Conservation (phyloP, 495 filamentous ascomycete genomes). For the Daldinia concentrica region DNA sequence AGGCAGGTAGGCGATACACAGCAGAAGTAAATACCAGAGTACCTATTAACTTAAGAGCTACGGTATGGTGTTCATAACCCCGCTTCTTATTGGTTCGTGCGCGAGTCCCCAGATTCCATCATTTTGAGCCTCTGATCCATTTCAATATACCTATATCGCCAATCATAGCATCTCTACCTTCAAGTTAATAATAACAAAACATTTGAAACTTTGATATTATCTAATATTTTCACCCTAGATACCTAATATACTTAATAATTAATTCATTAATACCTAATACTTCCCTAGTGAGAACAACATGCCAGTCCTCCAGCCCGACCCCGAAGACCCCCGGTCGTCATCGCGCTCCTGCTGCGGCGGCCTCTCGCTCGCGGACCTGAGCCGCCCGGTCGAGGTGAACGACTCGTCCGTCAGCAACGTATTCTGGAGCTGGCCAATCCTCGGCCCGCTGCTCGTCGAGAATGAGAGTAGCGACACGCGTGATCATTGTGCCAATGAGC, state of each 20-base stretch:
- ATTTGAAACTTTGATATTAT: neutral
- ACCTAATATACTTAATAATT: neutral
- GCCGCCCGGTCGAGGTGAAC: constrained; percentile 35
- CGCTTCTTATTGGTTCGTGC: neutral
- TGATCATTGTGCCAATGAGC: constrained; percentile 80
- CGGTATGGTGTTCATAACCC: neutral
- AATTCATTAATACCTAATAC: too few species aligned
- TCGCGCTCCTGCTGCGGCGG: constrained; percentile 30
- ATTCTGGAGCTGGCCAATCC: constrained; percentile 75
- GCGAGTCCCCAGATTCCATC: constrained; percentile 5
- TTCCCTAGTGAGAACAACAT: neutral
- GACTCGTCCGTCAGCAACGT: constrained; percentile 44
- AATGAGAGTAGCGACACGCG: constrained; percentile 89
- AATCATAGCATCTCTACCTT: neutral
- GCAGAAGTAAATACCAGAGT: too few species aligned
- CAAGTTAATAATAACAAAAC: neutral
- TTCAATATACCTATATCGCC: constrained; percentile 1
- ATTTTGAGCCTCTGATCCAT: constrained; percentile 24
- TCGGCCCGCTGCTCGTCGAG: constrained; percentile 86
- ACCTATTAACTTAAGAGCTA: neutral
- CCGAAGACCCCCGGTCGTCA: constrained; percentile 23
- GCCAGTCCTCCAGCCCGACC: constrained; percentile 27
- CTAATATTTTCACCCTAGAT: neutral
- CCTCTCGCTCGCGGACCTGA: constrained; percentile 23
- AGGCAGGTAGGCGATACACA: too few species aligned